These are phyloP conservation scores for Aegilops bicornis DNA, from an alignment of 176 grass and related monocot species.

Conservation along the genomic window DNA sequence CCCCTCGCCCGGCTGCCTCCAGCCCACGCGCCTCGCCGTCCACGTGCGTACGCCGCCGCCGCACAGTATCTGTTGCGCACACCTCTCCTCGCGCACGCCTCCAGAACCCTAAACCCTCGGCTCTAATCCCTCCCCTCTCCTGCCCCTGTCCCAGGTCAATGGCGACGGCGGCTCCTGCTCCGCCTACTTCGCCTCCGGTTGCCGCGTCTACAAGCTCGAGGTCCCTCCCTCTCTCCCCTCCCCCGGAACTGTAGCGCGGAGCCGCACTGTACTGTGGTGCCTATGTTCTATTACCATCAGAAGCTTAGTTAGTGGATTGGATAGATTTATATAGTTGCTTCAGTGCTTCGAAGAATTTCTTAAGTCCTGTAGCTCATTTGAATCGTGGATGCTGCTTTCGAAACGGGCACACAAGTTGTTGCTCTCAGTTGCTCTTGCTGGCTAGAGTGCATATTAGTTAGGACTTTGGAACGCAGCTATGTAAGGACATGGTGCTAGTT, in stretches of 20 bases:
- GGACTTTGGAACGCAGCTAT: background rate
- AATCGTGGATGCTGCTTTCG: background rate
- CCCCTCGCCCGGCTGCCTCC: conserved; percentile 70
- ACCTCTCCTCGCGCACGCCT: background rate
- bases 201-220: conserved; percentile 82
- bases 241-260: background rate
- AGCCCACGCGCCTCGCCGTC: conserved; percentile 77
- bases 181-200: conserved; percentile 76
- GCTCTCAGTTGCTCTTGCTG: background rate
- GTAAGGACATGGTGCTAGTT: background rate
- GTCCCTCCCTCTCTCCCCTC: conserved; percentile 7
- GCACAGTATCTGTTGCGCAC: background rate
- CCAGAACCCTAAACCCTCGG: conserved; percentile 37
- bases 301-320: background rate
- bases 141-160: conserved; percentile 42
- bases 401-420: background rate
- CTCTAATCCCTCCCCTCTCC: background rate
- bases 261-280: background rate
- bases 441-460: background rate
- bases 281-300: background rate
- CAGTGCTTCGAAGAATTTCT: background rate
- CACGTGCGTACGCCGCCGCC: conserved; percentile 36
- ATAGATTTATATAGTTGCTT: background rate
- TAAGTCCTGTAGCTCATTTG: background rate
- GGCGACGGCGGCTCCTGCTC: conserved; percentile 55